These are phyloP conservation scores for Aspergillus sclerotioniger DNA, from an alignment of 495 filamentous ascomycete species.

Conservation along the genomic window DNA sequence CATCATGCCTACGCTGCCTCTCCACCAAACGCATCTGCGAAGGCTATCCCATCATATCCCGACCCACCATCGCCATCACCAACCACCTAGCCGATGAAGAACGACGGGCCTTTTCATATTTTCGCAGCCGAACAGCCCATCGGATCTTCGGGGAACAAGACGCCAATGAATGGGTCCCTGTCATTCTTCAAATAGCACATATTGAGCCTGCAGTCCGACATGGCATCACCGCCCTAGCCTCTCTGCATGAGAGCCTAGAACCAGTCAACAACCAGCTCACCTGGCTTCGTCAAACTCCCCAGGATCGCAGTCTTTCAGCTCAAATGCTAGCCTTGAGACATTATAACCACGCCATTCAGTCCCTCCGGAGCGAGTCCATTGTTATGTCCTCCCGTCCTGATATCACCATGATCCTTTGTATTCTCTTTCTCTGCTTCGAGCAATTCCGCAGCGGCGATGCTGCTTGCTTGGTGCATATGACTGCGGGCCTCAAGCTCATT, in stretches of 20 bases:
- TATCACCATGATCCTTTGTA: conserved; percentile 8
- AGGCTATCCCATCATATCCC: background rate
- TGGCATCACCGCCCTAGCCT: conserved; percentile 15
- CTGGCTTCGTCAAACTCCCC: background rate
- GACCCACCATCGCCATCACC: background rate
- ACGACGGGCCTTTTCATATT: background rate
- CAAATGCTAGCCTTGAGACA: background rate
- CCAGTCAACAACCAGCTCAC: background rate
- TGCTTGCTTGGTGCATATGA: conserved; percentile 13
- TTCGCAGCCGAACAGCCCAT: background rate
- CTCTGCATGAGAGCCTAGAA: conserved; percentile 14
- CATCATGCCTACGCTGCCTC: background rate
- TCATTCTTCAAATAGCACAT: background rate
- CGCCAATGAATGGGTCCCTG: background rate
- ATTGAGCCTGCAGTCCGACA: background rate
- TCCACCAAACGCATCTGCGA: background rate
- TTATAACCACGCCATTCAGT: background rate
- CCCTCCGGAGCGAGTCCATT: background rate
- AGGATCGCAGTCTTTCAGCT: background rate
- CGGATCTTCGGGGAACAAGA: background rate
- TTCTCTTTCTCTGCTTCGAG: conserved; percentile 19
- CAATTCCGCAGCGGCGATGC: conserved; percentile 17
- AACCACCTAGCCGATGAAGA: background rate
- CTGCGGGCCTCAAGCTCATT: background rate
- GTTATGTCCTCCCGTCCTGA: background rate